Percentiles rank a stretch among this genome's conserved stretches.
phyloP scores from a whole-genome alignment of 2,329 filamentous ascomycete species.

The Talaromyces verruculosus region DNA sequence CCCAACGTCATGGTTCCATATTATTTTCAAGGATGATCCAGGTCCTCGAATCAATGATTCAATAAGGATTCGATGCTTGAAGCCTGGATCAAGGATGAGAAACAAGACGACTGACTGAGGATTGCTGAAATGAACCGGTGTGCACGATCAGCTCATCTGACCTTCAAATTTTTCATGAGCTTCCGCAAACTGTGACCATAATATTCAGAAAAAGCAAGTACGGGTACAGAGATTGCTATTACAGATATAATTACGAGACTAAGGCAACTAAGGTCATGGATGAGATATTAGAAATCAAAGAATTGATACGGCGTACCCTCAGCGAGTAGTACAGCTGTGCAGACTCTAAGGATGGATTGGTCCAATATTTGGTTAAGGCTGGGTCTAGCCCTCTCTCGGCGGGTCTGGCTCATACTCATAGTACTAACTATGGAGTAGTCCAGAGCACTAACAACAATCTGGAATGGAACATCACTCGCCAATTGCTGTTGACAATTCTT shows the following conservation, averaged over 20 bases:
- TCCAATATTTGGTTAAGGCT: background rate
- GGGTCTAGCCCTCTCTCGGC: background rate
- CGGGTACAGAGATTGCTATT: background rate
- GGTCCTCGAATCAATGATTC: background rate
- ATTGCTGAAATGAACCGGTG: background rate
- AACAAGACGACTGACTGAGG: background rate
- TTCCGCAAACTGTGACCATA: background rate
- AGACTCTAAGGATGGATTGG: background rate
- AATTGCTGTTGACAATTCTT: background rate
- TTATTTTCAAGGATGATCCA: background rate
- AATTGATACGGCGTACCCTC: background rate
- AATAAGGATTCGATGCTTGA: background rate
- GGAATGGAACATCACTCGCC: background rate
- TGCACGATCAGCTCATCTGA: background rate
- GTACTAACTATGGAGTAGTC: too few species aligned
- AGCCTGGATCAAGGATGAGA: background rate
- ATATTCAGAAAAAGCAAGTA: background rate
- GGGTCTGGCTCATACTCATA: background rate
- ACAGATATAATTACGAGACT: background rate
- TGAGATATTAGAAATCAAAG: background rate
- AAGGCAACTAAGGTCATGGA: background rate
- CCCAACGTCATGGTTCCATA: slow-evolving; percentile 3
- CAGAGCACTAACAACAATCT: background rate
- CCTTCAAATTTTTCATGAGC: background rate
- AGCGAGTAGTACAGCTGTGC: background rate